phyloP scores from a whole-genome alignment of 1,139 yeast species.

The Geotrichum restrictum region DNA sequence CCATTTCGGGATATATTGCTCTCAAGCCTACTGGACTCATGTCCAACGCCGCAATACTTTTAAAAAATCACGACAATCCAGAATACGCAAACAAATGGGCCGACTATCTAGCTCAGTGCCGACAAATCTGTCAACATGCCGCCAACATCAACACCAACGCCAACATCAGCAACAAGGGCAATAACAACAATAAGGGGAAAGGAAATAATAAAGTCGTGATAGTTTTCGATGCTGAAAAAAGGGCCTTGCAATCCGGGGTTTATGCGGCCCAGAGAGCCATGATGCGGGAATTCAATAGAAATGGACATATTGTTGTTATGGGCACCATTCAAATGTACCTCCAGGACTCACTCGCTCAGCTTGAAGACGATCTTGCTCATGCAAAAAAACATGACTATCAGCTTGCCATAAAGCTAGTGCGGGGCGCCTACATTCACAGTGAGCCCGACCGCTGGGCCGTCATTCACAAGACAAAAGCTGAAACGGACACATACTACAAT shows the following conservation, averaged over 20 bases:
- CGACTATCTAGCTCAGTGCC: slow-evolving; percentile 61
- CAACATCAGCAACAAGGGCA: no score
- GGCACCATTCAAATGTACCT: slow-evolving; percentile 95
- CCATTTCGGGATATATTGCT: slow-evolving; percentile 51
- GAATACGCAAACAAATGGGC: slow-evolving; percentile 55
- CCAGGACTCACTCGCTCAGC: slow-evolving; percentile 60
- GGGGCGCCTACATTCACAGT: slow-evolving; percentile 95
- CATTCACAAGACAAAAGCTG: slow-evolving; percentile 71
- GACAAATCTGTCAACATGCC: slow-evolving; percentile 56
- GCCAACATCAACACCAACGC: slow-evolving; percentile 67
- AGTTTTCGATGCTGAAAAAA: slow-evolving; percentile 90
- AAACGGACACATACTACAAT: slow-evolving; percentile 74
- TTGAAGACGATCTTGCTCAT: slow-evolving; percentile 58
- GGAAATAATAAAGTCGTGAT: slow-evolving; percentile 82
- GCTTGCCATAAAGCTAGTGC: slow-evolving; percentile 85
- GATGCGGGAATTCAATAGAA: slow-evolving; percentile 67
- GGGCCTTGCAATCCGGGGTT: slow-evolving; percentile 83
- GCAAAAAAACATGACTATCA: slow-evolving; percentile 63
- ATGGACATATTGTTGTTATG: slow-evolving; percentile 60
- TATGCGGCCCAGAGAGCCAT: slow-evolving; percentile 83
- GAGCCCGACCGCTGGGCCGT: slow-evolving; percentile 66
- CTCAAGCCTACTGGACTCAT: slow-evolving; percentile 91
- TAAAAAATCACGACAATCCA: slow-evolving; percentile 57
- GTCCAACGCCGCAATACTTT: slow-evolving; percentile 69
- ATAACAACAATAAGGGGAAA: no score